A percentile compares a stretch with the other conserved stretches of the same genome.
Evolutionary conservation across 768 basidiomycete genomes (phyloP).

Genomic region (Leccinellum rugosiceps): DNA sequence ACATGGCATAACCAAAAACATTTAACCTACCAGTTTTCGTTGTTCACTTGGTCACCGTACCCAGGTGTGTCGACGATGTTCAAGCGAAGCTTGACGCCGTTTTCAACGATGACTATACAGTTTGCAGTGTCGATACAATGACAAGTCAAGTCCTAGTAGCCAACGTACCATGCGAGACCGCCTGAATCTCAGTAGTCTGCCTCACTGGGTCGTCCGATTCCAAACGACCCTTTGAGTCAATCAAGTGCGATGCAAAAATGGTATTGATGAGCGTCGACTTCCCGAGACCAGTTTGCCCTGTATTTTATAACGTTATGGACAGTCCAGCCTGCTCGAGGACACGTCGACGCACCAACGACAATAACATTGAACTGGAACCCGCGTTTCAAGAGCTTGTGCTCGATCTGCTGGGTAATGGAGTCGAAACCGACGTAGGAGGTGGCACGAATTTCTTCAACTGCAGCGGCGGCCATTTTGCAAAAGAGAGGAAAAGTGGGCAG

Average conservation of each 20-base stretch:
- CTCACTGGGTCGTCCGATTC: slow-evolving; percentile 85
- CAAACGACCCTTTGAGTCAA: slow-evolving; percentile 95
- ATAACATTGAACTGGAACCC: slow-evolving; percentile 99
- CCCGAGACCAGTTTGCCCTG: slow-evolving; percentile 96
- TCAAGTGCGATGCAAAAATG: slow-evolving; percentile 96
- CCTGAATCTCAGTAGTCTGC: slow-evolving; percentile 96
- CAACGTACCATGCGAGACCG: slow-evolving; percentile 83
- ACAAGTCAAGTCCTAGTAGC: neutral
- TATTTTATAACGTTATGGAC: neutral
- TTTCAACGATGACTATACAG: slow-evolving; percentile 84
- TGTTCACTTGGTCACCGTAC: slow-evolving; percentile 98
- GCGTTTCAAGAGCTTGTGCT: slow-evolving; percentile 98
- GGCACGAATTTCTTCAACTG: slow-evolving; percentile 79
- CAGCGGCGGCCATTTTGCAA: slow-evolving; percentile 42
- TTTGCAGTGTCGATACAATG: slow-evolving; percentile 9
- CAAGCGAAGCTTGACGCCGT: slow-evolving; percentile 88
- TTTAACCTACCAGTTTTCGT: slow-evolving; percentile 84
- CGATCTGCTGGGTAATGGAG: slow-evolving; percentile 95
- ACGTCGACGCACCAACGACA: slow-evolving; percentile 72
- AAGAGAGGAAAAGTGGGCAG: slow-evolving; percentile 13
- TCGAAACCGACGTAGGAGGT: slow-evolving; percentile 97
- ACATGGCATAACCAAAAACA: neutral
- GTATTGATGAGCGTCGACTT: slow-evolving; percentile 99
- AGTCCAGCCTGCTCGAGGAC: neutral
- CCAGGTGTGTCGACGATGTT: slow-evolving; percentile 99